These are phyloP conservation scores for Fusarium euwallaceae DNA, from an alignment of 2,329 filamentous ascomycete genomes.

Conservation along the genomic window DNA sequence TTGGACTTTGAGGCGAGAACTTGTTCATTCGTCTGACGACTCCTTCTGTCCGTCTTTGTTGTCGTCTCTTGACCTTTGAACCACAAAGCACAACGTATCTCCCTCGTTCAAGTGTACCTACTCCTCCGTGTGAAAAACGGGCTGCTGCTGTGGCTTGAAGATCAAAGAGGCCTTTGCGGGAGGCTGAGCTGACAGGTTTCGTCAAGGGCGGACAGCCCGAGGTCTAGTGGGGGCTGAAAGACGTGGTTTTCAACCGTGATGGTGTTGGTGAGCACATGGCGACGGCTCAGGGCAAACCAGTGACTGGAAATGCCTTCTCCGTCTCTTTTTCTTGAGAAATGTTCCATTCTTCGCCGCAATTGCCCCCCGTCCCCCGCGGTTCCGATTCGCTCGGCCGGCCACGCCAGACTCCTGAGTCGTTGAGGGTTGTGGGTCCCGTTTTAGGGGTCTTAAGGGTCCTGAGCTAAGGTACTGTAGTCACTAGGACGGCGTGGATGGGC, in stretches of 20 bases:
- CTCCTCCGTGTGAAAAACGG: neutral
- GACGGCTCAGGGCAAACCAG: conserved; percentile 10
- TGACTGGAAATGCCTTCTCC: neutral
- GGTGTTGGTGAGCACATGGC: conserved; percentile 6
- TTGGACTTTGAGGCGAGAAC: conserved; percentile 18
- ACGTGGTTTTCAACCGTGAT: neutral
- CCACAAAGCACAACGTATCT: neutral
- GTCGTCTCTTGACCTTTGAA: conserved; percentile 12
- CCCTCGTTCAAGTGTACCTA: neutral
- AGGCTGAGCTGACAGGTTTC: conserved; percentile 12
- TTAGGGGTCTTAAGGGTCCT: conserved; percentile 33
- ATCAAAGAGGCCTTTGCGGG: neutral
- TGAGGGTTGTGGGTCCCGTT: conserved; percentile 26
- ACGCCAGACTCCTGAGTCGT: conserved; percentile 38
- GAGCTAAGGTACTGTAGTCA: neutral
- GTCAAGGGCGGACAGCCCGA: conserved; percentile 30
- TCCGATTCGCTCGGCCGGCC: conserved; percentile 33
- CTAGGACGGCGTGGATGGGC: neutral
- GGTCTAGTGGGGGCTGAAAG: conserved; percentile 1
- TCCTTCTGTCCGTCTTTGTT: conserved; percentile 17
- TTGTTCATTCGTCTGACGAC: conserved; percentile 13
- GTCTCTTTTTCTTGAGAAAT: conserved; percentile 22
- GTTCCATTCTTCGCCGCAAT: conserved; percentile 26
- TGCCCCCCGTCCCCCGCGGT: conserved; percentile 5
- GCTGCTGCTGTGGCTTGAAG: conserved; percentile 3